phyloP scores from a whole-genome alignment of 2,329 filamentous ascomycete genomes.

The Sarocladiaceae sp. region DNA sequence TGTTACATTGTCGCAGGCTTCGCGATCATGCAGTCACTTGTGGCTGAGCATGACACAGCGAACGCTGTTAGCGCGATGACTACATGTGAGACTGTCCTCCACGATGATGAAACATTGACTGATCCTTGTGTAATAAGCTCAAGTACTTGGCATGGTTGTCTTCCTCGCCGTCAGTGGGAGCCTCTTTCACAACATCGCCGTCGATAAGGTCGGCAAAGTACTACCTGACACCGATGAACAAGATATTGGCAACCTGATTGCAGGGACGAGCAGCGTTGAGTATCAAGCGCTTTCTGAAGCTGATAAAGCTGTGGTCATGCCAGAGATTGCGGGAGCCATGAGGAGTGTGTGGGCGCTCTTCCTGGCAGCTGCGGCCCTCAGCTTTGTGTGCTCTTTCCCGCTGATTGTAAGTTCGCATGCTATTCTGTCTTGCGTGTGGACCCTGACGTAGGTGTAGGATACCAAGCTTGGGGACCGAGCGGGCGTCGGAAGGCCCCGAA shows the following conservation, averaged over 20 bases:
- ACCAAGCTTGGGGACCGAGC: too few relatives aligned
- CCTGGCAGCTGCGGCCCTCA: constrained; percentile 8
- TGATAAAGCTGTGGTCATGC: constrained; percentile 1
- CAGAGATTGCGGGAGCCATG: constrained; percentile 10
- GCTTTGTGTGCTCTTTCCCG: constrained; percentile 8
- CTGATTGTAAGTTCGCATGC: neutral
- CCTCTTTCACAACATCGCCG: constrained; percentile 24
- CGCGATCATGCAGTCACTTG: constrained; percentile 27
- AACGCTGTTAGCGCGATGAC: constrained; percentile 28
- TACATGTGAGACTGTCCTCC: constrained; percentile 16
- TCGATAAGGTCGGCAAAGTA: neutral
- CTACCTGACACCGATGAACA: constrained; percentile 5
- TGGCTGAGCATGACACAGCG: constrained; percentile 22
- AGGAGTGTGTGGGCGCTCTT: constrained; percentile 11
- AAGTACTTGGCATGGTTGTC: constrained; percentile 24
- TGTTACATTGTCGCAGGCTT: constrained; percentile 29
- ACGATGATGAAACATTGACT: neutral
- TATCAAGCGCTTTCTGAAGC: constrained; percentile 7
- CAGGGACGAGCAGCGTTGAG: constrained; percentile 12
- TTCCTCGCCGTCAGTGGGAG: constrained; percentile 24
- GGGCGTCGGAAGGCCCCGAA: too few relatives aligned
- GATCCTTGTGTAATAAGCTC: constrained; percentile 11
- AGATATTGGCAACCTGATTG: constrained; percentile 10
- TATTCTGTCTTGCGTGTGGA: too few relatives aligned
- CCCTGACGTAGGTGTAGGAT: too few relatives aligned